Conservation (phyloP, 2,329 filamentous ascomycete genomes). For the Cladosporium sp. region DNA sequence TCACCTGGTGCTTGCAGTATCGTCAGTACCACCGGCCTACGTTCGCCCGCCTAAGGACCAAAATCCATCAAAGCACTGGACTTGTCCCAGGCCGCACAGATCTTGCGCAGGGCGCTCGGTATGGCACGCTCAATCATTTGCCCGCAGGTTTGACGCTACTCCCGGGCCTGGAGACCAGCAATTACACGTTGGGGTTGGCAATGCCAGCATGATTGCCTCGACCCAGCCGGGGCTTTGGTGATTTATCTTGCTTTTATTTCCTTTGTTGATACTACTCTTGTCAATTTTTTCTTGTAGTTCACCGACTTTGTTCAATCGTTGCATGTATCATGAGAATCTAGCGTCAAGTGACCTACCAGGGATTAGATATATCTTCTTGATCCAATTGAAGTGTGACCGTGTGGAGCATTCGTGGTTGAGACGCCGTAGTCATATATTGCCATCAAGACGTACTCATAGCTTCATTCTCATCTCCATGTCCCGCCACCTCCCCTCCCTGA, state of each 20-base stretch:
- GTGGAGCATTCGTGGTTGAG: background rate
- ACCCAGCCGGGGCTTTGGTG: no score
- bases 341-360: no score
- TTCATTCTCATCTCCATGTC: constrained; percentile 54
- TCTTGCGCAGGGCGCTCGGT: background rate
- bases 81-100: background rate
- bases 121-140: background rate
- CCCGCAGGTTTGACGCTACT: background rate
- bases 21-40: background rate
- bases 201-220: background rate
- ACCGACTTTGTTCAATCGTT: no score
- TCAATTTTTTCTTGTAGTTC: no score
- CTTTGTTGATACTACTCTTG: no score
- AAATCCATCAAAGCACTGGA: background rate
- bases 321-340: no score
- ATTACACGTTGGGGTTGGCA: background rate
- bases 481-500: constrained; percentile 68
- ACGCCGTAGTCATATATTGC: background rate
- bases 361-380: no score
- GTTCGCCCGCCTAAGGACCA: background rate
- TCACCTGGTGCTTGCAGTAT: background rate
- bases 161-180: background rate
- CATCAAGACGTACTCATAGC: constrained; percentile 24
- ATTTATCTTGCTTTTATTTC: no score
- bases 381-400: no score